These are phyloP conservation scores for Botryobasidium botryosum DNA, from an alignment of 768 basidiomycete species.

Conservation along the genomic window DNA sequence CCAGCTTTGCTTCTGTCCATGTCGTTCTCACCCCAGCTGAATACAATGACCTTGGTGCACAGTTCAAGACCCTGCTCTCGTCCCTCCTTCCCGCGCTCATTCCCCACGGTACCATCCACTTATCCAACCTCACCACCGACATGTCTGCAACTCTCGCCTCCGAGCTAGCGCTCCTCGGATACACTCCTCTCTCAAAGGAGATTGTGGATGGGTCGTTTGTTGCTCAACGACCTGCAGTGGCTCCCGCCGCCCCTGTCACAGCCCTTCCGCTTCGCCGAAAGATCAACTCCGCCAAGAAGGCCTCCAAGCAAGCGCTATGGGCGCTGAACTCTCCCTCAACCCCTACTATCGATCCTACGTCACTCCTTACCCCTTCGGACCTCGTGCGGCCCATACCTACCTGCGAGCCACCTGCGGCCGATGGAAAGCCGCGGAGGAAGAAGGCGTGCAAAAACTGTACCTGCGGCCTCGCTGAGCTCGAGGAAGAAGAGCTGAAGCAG, in stretches of 20 bases:
- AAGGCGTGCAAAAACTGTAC: slow-evolving; percentile 93
- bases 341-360: slow-evolving; percentile 23
- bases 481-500: slow-evolving; percentile 52
- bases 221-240: slow-evolving; percentile 19
- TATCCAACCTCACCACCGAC: slow-evolving; percentile 34
- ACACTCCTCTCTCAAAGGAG: slow-evolving; percentile 55
- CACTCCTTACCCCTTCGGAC: slow-evolving; percentile 26
- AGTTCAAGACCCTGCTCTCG: slow-evolving; percentile 37
- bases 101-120: slow-evolving; percentile 51
- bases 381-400: slow-evolving; percentile 23
- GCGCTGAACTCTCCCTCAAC: slow-evolving; percentile 22
- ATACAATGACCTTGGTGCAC: slow-evolving; percentile 38
- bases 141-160: slow-evolving; percentile 31
- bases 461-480: slow-evolving; percentile 89
- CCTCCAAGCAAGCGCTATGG: slow-evolving; percentile 27
- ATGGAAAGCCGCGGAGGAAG: slow-evolving; percentile 40
- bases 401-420: slow-evolving; percentile 15
- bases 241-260: slow-evolving; percentile 11
- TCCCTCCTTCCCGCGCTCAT: slow-evolving; percentile 42
- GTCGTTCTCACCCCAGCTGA: slow-evolving; percentile 46
- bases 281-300: slow-evolving; percentile 16
- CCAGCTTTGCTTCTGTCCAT: slow-evolving; percentile 47
- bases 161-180: slow-evolving; percentile 34
- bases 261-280: slow-evolving; percentile 14
- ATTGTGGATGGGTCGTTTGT: no score